Evolutionary conservation across 2,329 filamentous ascomycete genomes (phyloP).

Genomic region (Hymenoscyphus linearis): DNA sequence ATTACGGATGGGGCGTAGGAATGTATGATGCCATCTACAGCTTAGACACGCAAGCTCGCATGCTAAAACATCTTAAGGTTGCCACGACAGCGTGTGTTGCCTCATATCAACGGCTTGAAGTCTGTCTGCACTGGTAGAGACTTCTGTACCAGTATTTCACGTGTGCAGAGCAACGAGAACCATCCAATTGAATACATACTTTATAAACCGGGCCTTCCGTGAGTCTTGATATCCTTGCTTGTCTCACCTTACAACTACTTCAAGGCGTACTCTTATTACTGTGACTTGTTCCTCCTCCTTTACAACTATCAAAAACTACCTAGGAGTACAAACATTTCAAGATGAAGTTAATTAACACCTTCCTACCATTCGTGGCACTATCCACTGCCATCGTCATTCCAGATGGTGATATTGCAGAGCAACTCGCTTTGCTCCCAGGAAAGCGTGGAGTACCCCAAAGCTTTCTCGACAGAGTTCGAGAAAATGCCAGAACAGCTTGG

Average conservation of each 20-base stretch:
- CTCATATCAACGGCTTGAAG: not conserved
- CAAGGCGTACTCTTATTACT: not conserved
- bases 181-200: not conserved
- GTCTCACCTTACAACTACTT: not conserved
- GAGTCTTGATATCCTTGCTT: not conserved
- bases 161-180: not conserved
- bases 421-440: slow-evolving; percentile 35
- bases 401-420: slow-evolving; percentile 41
- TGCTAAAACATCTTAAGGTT: not conserved
- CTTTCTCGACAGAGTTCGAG: slow-evolving; percentile 32
- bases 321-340: slow-evolving; percentile 19
- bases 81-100: not conserved
- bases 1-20: not conserved
- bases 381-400: slow-evolving; percentile 49
- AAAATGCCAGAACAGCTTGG: slow-evolving; percentile 30
- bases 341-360: slow-evolving; percentile 36
- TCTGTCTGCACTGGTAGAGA: not conserved
- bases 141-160: not conserved
- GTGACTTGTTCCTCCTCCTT: not conserved
- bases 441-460: slow-evolving; percentile 17
- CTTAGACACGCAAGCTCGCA: slow-evolving; percentile 1
- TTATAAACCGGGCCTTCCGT: not conserved
- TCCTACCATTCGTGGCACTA: slow-evolving; percentile 45
- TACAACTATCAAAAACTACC: not conserved
- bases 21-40: slow-evolving; percentile 1